These are phyloP conservation scores for Pseudogymnoascus sp. DNA, from an alignment of 2,329 filamentous ascomycete species.

Conservation along the genomic window DNA sequence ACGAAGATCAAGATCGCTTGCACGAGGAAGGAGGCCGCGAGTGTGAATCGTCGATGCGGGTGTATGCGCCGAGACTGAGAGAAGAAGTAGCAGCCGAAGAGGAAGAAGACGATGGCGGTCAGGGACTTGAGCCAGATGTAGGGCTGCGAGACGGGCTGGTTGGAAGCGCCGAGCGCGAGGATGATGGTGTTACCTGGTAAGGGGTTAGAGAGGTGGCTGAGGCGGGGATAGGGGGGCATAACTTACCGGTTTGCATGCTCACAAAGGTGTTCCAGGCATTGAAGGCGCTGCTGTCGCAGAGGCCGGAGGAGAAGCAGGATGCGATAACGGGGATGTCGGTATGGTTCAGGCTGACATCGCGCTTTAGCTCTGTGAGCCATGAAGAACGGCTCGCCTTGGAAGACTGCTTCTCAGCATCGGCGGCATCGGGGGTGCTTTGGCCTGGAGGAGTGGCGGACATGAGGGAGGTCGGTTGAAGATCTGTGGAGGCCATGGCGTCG, in stretches of 20 bases:
- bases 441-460: slow-evolving; percentile 34
- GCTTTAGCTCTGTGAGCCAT: slow-evolving; percentile 19
- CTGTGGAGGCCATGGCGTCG: neutral
- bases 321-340: slow-evolving; percentile 33
- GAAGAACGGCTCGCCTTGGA: neutral
- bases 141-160: slow-evolving; percentile 43
- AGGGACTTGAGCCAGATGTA: slow-evolving; percentile 47
- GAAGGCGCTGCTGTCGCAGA: slow-evolving; percentile 41
- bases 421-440: slow-evolving; percentile 31
- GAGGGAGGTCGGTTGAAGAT: neutral
- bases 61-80: slow-evolving; percentile 31
- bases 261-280: slow-evolving; percentile 44
- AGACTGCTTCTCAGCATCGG: slow-evolving; percentile 16
- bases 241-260: slow-evolving; percentile 44
- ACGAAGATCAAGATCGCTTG: slow-evolving; percentile 46
- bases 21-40: slow-evolving; percentile 43
- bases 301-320: slow-evolving; percentile 39
- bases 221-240: neutral
- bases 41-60: slow-evolving; percentile 35
- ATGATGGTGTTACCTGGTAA: slow-evolving; percentile 53
- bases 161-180: slow-evolving; percentile 50
- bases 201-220: neutral
- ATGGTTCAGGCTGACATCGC: slow-evolving; percentile 26
- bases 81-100: slow-evolving; percentile 45
- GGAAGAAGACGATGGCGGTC: slow-evolving; percentile 46